A percentile compares a stretch with the other conserved stretches of the same genome.
These are phyloP conservation scores for Aspergillus versicolor DNA, from an alignment of 2,329 filamentous ascomycete genomes.

Conservation along the genomic window DNA sequence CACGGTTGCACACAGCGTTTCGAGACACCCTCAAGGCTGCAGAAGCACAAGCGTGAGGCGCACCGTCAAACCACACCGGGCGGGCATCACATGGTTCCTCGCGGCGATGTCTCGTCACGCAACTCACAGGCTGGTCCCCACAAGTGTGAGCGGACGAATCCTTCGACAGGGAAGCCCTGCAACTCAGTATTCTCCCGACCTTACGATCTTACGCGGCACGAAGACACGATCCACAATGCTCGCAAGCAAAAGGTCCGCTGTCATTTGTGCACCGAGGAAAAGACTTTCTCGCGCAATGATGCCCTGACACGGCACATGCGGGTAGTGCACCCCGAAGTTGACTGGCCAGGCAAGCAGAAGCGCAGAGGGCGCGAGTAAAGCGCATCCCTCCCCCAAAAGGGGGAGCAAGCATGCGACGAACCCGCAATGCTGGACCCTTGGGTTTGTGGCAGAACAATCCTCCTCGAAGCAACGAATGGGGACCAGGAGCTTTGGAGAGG, in stretches of 20 bases:
- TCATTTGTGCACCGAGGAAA: slow-evolving; percentile 89
- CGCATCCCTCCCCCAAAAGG: neutral
- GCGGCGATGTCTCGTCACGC: slow-evolving; percentile 51
- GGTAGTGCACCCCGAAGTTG: slow-evolving; percentile 86
- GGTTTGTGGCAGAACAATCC: slow-evolving; percentile 1
- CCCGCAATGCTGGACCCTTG: neutral
- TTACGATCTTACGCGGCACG: slow-evolving; percentile 93
- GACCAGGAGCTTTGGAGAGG: neutral
- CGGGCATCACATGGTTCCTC: slow-evolving; percentile 41
- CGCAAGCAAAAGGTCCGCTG: slow-evolving; percentile 94
- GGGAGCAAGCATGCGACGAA: neutral
- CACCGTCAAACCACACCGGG: slow-evolving; percentile 71
- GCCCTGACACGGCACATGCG: slow-evolving; percentile 91
- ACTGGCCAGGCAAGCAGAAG: slow-evolving; percentile 68
- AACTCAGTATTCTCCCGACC: slow-evolving; percentile 91
- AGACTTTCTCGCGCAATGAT: slow-evolving; percentile 94
- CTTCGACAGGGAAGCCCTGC: slow-evolving; percentile 91
- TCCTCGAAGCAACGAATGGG: slow-evolving; percentile 12
- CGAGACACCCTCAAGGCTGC: slow-evolving; percentile 78
- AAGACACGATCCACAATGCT: slow-evolving; percentile 95
- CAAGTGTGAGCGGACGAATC: slow-evolving; percentile 89
- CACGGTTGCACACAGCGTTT: slow-evolving; percentile 88
- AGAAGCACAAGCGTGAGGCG: slow-evolving; percentile 93
- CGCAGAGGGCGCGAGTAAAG: slow-evolving; percentile 37
- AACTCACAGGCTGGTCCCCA: slow-evolving; percentile 93